These are phyloP conservation scores for Aaosphaeria pasadenensis DNA, from an alignment of 2,329 filamentous ascomycete genomes.

Conservation along the genomic window DNA sequence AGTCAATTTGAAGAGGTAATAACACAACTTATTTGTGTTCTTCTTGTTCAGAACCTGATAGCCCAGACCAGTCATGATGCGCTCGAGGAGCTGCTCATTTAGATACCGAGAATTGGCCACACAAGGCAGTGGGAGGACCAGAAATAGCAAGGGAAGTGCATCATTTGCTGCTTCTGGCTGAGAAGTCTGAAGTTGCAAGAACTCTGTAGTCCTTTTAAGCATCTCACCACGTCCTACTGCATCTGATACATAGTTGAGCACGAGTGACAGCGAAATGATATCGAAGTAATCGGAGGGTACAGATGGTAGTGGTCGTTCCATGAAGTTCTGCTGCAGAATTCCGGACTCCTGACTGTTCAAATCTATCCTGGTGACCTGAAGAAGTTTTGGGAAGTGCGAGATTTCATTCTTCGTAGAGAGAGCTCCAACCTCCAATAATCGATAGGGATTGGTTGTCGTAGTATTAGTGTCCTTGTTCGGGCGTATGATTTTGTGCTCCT, in stretches of 20 bases:
- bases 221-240: conserved; percentile 74
- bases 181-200: conserved; percentile 18
- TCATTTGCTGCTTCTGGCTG: conserved; percentile 10
- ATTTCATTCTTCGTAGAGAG: conserved; percentile 83
- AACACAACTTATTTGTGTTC: conserved; percentile 77
- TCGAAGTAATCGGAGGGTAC: conserved; percentile 69
- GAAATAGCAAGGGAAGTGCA: conserved; percentile 66
- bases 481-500: conserved; percentile 22
- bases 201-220: conserved; percentile 52
- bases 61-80: conserved; percentile 75
- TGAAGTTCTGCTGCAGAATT: conserved; percentile 90
- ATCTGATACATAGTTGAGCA: conserved; percentile 91
- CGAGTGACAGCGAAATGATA: conserved; percentile 85
- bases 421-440: conserved; percentile 85
- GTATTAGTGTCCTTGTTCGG: conserved; percentile 4
- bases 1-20: conserved; percentile 74
- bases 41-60: conserved; percentile 67
- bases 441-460: conserved; percentile 36
- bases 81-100: conserved; percentile 63
- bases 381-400: conserved; percentile 62
- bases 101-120: conserved; percentile 89
- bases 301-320: conserved; percentile 74
- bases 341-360: conserved; percentile 79
- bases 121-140: conserved; percentile 87
- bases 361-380: conserved; percentile 82